Conservation (phyloP, 2,329 filamentous ascomycete genomes). For the Alternaria sp. region DNA sequence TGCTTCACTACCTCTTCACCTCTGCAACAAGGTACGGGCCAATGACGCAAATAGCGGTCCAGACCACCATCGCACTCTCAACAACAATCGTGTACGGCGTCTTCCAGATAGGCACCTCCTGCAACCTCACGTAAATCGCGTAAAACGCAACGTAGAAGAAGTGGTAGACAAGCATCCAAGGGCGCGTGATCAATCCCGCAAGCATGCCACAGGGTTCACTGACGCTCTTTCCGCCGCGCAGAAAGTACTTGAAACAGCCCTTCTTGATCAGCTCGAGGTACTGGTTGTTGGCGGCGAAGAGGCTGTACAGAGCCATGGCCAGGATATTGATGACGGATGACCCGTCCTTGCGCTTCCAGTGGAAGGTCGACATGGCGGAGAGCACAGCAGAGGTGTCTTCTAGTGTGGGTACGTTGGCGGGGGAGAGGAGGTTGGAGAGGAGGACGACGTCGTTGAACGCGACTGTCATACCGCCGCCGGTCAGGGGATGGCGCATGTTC, state of each 20-base stretch:
- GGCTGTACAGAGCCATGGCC: slow-evolving; percentile 88
- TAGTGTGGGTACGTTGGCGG: slow-evolving; percentile 71
- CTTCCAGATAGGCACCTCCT: slow-evolving; percentile 51
- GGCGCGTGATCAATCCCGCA: slow-evolving; percentile 78
- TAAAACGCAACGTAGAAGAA: slow-evolving; percentile 95
- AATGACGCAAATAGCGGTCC: slow-evolving; percentile 81
- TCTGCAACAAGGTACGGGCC: slow-evolving; percentile 81
- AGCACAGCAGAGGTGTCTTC: slow-evolving; percentile 70
- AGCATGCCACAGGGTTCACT: slow-evolving; percentile 82
- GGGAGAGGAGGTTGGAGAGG: slow-evolving; percentile 75
- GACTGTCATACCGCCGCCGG: slow-evolving; percentile 97
- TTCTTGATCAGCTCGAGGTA: slow-evolving; percentile 76
- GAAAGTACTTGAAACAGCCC: slow-evolving; percentile 94
- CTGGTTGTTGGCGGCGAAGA: slow-evolving; percentile 79
- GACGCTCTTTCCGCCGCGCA: slow-evolving; percentile 72
- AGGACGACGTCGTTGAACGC: slow-evolving; percentile 91
- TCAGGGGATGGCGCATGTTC: slow-evolving; percentile 99
- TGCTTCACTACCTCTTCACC: slow-evolving; percentile 48
- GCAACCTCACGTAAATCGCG: slow-evolving; percentile 75
- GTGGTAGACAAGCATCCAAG: slow-evolving; percentile 81
- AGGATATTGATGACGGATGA: slow-evolving; percentile 95
- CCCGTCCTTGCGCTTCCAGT: slow-evolving; percentile 84
- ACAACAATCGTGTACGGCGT: slow-evolving; percentile 63
- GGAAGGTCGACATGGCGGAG: slow-evolving; percentile 74
- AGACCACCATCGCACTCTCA: slow-evolving; percentile 73